phyloP scores from a whole-genome alignment of 2,329 filamentous ascomycete genomes.

The Cladosporium cucumerinum region DNA sequence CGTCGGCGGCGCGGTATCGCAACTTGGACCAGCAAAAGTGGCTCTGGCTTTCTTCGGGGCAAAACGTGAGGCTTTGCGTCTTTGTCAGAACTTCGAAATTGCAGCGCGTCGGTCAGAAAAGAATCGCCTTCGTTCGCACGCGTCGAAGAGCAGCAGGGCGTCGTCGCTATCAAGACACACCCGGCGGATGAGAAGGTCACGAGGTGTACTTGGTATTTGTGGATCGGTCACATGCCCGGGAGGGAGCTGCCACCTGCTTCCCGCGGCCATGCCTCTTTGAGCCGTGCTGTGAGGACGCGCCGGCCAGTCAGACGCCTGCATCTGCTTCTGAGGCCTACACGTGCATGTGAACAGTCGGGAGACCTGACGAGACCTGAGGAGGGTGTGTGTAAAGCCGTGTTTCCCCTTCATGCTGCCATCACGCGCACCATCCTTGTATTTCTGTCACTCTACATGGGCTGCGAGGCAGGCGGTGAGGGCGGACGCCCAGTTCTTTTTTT shows the following conservation, averaged over 20 bases:
- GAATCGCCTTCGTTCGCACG: background rate
- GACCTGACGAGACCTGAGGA: background rate
- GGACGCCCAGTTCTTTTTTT: background rate
- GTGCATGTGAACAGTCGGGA: background rate
- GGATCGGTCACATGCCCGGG: conserved; percentile 10
- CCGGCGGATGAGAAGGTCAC: conserved; percentile 6
- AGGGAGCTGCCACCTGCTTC: background rate
- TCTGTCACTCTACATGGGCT: background rate
- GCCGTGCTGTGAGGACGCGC: background rate
- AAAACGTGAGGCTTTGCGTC: background rate
- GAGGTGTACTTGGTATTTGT: conserved; percentile 1
- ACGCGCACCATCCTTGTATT: conserved; percentile 3
- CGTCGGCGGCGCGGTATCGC: conserved; percentile 1
- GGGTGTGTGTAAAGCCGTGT: conserved; percentile 2
- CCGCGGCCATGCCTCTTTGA: conserved; percentile 4
- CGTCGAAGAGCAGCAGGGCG: conserved; percentile 5
- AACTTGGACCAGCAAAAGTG: background rate
- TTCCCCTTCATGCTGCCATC: conserved; percentile 7
- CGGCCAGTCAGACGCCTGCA: background rate
- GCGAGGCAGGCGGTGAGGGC: background rate
- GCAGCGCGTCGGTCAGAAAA: conserved; percentile 1
- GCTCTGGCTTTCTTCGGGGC: background rate
- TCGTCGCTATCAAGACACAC: conserved; percentile 13
- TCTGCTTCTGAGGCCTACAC: background rate
- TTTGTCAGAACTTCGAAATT: background rate